Conservation (phyloP, 768 basidiomycete genomes). For the Cantharellus cinnabarinus region DNA sequence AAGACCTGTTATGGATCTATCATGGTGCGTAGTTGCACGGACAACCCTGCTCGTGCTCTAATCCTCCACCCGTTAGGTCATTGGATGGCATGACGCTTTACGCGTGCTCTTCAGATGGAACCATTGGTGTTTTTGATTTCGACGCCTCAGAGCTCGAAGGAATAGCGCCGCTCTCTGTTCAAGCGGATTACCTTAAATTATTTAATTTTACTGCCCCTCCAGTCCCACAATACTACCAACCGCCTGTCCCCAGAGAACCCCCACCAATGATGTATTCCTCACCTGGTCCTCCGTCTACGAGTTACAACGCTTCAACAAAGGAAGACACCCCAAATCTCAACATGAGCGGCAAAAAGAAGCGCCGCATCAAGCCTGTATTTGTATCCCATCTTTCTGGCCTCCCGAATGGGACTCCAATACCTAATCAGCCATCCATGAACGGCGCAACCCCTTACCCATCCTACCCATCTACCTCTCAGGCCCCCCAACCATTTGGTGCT, state of each 20-base stretch:
- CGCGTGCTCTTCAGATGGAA: conserved; percentile 90
- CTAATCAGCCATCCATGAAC: conserved; percentile 2
- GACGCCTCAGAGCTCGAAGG: conserved; percentile 56
- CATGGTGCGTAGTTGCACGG: conserved; percentile 40
- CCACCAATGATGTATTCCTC: background rate
- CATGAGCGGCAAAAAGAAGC: conserved; percentile 25
- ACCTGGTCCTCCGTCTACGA: background rate
- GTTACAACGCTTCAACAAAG: conserved; percentile 1
- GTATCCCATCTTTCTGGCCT: conserved; percentile 8
- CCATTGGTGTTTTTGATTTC: conserved; percentile 75
- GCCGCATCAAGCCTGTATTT: conserved; percentile 31
- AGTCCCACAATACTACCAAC: background rate
- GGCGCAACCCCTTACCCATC: background rate
- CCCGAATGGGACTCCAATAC: background rate
- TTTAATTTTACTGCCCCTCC: conserved; percentile 56
- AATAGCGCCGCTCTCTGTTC: conserved; percentile 49
- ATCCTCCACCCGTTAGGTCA: conserved; percentile 35
- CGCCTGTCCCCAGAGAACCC: conserved; percentile 17
- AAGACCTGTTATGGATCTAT: conserved; percentile 83
- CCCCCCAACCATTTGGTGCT: background rate
- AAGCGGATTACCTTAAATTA: conserved; percentile 61
- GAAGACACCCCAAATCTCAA: conserved; percentile 2
- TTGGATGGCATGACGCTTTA: conserved; percentile 82
- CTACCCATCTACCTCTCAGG: background rate
- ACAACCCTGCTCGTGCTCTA: background rate